Evolutionary conservation across 1,139 yeast genomes (phyloP).

Genomic region (Yamadazyma spencermartinsiae): DNA sequence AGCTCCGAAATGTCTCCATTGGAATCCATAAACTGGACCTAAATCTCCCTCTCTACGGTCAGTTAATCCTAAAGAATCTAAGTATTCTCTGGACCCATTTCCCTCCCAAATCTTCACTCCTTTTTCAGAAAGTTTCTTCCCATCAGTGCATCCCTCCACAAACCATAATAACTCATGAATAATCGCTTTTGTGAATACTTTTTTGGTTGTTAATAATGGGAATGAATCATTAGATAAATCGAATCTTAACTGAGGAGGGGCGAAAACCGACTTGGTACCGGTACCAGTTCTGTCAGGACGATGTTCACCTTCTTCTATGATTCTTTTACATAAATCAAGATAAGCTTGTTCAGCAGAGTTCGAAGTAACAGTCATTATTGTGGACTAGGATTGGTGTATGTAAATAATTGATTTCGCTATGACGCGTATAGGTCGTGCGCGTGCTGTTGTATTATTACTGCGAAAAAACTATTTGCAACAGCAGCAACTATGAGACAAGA

Average conservation of each 20-base stretch:
- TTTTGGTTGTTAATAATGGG: constrained; percentile 90
- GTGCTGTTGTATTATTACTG: too few species aligned
- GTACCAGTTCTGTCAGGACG: constrained; percentile 98
- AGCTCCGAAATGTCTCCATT: constrained; percentile 99
- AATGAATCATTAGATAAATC: constrained; percentile 68
- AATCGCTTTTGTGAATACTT: constrained; percentile 86
- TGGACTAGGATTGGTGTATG: not conserved
- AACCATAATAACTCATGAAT: constrained; percentile 93
- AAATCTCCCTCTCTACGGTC: constrained; percentile 89
- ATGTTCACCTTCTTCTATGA: constrained; percentile 80
- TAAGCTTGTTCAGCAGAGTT: constrained; percentile 77
- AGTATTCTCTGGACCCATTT: constrained; percentile 90
- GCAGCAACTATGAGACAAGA: too few species aligned
- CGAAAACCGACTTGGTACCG: constrained; percentile 87
- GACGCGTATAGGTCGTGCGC: not conserved
- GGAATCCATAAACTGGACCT: constrained; percentile 98
- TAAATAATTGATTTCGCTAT: not conserved
- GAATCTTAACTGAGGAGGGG: constrained; percentile 94
- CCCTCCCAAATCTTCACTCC: constrained; percentile 99
- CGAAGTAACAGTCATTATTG: constrained; percentile 26
- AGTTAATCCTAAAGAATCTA: constrained; percentile 78
- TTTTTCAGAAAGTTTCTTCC: constrained; percentile 69
- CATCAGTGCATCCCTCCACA: constrained; percentile 86
- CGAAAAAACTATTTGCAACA: not conserved
- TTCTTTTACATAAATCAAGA: constrained; percentile 73